Base-by-base conservation (phyloP, 768 basidiomycete genomes). In the Rhodotorula babjevae region DNA sequence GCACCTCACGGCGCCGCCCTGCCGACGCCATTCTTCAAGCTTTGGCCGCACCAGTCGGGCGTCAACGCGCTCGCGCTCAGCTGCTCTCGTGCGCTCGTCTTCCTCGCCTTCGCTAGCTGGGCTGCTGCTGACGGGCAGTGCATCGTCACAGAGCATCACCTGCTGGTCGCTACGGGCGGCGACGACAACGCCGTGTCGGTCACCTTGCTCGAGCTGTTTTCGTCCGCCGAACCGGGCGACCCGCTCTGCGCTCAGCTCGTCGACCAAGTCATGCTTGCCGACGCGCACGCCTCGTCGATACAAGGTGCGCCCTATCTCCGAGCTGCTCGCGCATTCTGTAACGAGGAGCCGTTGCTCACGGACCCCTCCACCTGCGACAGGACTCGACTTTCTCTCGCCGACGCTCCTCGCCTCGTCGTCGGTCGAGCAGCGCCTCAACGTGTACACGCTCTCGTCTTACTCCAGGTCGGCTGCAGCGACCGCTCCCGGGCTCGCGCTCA, bases 391-490 rank as follows among this genome's bases (percentile, higher is more conserved):
- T 47, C 47, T 69, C 27, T 57, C 61, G 14, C 47, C 67, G 14
- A n/a, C 19, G 25, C 33, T 58, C 5, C 46, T 69, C 47, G 68
- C 47, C n/a, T 69, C 68, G 14, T 69, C 68, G 16, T 63, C 68
- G 12, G 68, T 63, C 36, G 68, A 69, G 23, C 68, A 69, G 36
- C 61, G 68, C 11, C 61, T 69, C 46, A 69, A 69, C 62, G 3
- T 69, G 12, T 69, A 58, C 49, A 0, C 61, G 3, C 21, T 57
- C 33, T 19, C 52, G 9, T 3, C 6, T 8, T 46, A 56, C 8
- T 15, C n/a, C 8, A 15, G 14, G 12, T 29, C 40, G 8, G 44
- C 36, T 9, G 9, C 36, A 2, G 4, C 23, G 25, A 27, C 15
- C 1, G 11, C 31, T 1, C 3, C 11, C 16, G 57, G 25, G 42